Conservation (phyloP, 2,329 filamentous ascomycete species). For the Colletotrichum paranaense region DNA sequence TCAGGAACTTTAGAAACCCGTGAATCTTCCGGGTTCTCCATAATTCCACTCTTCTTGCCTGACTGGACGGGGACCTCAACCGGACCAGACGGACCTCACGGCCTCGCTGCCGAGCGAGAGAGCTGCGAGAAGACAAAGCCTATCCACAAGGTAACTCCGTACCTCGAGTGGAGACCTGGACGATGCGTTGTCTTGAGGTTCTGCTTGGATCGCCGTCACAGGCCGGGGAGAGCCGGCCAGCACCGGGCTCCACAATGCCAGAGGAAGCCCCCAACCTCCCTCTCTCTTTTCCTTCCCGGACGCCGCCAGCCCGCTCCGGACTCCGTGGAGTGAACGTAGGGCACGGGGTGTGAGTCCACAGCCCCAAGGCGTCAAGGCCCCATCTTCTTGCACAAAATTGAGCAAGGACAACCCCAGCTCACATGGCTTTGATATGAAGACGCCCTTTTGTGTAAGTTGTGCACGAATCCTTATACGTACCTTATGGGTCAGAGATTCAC, state of each 20-base stretch:
- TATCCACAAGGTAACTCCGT: background rate
- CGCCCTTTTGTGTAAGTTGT: slow-evolving; percentile 18
- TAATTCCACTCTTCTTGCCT: background rate
- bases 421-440: background rate
- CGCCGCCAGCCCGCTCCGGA: background rate
- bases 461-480: background rate
- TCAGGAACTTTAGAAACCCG: background rate
- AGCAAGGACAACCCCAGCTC: background rate
- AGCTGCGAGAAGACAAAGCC: background rate
- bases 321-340: slow-evolving; percentile 20
- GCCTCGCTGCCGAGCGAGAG: slow-evolving; percentile 1
- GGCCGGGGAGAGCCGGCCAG: slow-evolving; percentile 31
- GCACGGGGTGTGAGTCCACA: background rate
- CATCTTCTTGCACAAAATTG: background rate
- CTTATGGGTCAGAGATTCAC: background rate
- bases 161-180: no score
- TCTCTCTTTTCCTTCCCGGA: background rate
- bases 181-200: slow-evolving; percentile 21
- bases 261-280: slow-evolving; percentile 7
- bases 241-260: slow-evolving; percentile 2
- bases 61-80: background rate
- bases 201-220: slow-evolving; percentile 26
- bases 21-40: background rate
- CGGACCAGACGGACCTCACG: background rate
- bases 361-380: background rate